Evolutionary conservation across 208 protist species (phyloP).

Genomic region (Naegleria fowleri): DNA sequence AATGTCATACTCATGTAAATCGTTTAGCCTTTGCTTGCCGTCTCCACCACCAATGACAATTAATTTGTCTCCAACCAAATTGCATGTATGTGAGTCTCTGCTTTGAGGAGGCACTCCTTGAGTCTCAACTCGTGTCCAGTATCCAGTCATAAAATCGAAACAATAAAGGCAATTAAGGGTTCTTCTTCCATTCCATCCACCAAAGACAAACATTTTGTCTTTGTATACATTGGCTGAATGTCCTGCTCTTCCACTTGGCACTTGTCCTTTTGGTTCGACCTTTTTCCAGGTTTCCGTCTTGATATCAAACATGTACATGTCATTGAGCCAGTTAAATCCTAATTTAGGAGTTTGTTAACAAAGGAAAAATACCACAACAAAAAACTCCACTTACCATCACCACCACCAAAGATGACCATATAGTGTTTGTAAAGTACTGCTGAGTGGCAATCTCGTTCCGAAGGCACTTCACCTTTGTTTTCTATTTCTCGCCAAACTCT

Average conservation of each 20-base stretch:
- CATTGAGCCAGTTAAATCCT: constrained; percentile 21
- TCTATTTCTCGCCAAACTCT: background rate
- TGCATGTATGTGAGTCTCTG: constrained; percentile 18
- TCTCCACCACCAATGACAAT: constrained; percentile 23
- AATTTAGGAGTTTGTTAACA: background rate
- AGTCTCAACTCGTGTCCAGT: background rate
- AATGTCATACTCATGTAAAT: background rate
- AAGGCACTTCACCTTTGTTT: background rate
- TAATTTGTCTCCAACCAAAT: background rate
- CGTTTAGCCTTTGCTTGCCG: constrained; percentile 18
- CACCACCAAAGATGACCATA: constrained; percentile 24
- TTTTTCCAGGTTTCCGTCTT: background rate
- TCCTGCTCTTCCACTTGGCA: background rate
- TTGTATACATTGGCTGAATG: constrained; percentile 5
- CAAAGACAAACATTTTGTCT: constrained; percentile 20
- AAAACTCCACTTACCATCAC: constrained; percentile 1
- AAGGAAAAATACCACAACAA: background rate
- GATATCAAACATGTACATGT: background rate
- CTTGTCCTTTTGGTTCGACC: background rate
- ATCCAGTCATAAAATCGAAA: background rate
- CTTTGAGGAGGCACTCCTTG: background rate
- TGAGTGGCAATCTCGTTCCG: constrained; percentile 19
- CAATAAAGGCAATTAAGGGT: background rate
- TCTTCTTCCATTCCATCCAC: constrained; percentile 11
- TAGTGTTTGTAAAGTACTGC: background rate